phyloP scores from a whole-genome alignment of 768 basidiomycete species.

The Leucosporidium yakuticum region DNA sequence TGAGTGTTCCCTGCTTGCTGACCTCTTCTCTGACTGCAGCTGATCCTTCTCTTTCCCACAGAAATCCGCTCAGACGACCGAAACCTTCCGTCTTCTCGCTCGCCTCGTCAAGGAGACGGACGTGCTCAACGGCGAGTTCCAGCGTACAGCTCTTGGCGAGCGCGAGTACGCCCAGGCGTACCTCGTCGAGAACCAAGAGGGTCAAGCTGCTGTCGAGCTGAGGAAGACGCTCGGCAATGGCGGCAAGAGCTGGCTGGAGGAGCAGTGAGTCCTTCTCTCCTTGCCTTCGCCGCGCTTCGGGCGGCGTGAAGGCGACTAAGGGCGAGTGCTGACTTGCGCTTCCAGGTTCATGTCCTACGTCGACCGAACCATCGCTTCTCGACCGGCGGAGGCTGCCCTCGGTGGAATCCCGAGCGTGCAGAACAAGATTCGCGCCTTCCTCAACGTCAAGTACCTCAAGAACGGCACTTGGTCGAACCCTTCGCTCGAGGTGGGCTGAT shows the following conservation, averaged over 20 bases:
- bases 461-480: constrained; percentile 77
- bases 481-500: constrained; percentile 60
- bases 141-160: constrained; percentile 60
- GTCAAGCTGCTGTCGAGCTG: constrained; percentile 59
- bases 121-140: constrained; percentile 40
- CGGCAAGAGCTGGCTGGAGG: constrained; percentile 72
- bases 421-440: constrained; percentile 84
- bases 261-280: constrained; percentile 53
- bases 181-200: constrained; percentile 52
- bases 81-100: constrained; percentile 43
- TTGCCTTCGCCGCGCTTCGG: background rate
- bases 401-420: constrained; percentile 85
- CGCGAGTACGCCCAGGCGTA: constrained; percentile 77
- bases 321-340: background rate
- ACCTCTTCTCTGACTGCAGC: background rate
- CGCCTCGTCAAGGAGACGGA: constrained; percentile 43
- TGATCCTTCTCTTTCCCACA: constrained; percentile 17
- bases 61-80: constrained; percentile 42
- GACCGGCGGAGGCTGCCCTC: constrained; percentile 74
- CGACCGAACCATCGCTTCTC: constrained; percentile 70
- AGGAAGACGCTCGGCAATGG: constrained; percentile 71
- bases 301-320: too few relatives aligned
- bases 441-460: constrained; percentile 70
- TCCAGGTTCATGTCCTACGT: constrained; percentile 48
- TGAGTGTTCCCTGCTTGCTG: background rate